Evolutionary conservation across 805 yeast genomes (phyloP).

Genomic region (Myxozyma nipponensis): DNA sequence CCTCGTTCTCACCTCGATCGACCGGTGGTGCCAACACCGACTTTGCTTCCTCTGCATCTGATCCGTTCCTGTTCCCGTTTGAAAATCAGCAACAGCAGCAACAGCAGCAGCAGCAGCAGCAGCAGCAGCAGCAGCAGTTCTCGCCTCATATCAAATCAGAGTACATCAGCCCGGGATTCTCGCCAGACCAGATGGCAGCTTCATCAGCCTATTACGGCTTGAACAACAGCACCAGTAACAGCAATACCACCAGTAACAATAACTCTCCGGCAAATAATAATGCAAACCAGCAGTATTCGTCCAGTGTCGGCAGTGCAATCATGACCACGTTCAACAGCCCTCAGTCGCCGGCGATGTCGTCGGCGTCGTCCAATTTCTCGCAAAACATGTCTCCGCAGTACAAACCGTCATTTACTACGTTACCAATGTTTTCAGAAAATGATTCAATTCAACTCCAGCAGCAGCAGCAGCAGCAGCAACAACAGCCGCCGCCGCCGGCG

Average conservation of each 20-base stretch:
- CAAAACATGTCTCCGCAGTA: not conserved
- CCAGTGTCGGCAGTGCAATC: not conserved
- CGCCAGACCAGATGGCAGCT: not conserved
- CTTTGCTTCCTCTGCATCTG: constrained; percentile 6
- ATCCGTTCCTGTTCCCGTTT: constrained; percentile 18
- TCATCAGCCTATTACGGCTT: not conserved
- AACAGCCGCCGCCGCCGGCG: too few species aligned
- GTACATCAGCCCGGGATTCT: not conserved
- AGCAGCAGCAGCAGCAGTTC: not conserved
- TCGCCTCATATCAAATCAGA: constrained; percentile 4
- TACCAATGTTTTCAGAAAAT: too few species aligned
- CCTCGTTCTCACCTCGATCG: constrained; percentile 12
- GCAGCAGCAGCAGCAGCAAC: too few species aligned
- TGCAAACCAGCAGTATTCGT: not conserved
- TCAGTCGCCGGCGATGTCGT: constrained; percentile 15
- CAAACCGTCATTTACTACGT: not conserved
- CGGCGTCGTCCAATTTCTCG: constrained; percentile 9
- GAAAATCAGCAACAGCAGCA: constrained; percentile 7
- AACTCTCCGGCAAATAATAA: not conserved
- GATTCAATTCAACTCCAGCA: too few species aligned
- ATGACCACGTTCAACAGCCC: constrained; percentile 12
- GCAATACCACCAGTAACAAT: not conserved
- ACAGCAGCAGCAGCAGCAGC: not conserved
- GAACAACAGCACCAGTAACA: not conserved
- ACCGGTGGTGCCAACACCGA: too few species aligned